Conservation (phyloP, 495 filamentous ascomycete species). For the Clohesyomyces aquaticus region DNA sequence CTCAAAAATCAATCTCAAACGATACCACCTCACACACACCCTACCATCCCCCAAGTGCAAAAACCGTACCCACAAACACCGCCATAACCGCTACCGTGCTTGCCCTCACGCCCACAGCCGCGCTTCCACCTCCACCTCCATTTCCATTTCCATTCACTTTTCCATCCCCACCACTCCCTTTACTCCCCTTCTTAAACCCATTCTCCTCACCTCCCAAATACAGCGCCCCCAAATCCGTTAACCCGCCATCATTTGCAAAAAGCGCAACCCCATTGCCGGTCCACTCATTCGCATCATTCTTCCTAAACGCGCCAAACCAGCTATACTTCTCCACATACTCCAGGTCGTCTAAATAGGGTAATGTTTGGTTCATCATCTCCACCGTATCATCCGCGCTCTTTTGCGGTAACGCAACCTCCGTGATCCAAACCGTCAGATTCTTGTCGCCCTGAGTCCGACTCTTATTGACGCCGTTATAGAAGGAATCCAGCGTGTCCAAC, state of each 20-base stretch:
- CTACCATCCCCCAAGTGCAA: no score
- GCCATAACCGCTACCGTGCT: constrained; percentile 1
- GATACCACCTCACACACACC: no score
- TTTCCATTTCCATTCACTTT: no score
- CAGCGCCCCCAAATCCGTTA: constrained; percentile 29
- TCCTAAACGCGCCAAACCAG: constrained; percentile 35
- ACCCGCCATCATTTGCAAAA: constrained; percentile 28
- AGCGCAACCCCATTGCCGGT: constrained; percentile 29
- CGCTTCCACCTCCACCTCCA: no score
- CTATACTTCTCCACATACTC: constrained; percentile 36
- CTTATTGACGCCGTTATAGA: constrained; percentile 32
- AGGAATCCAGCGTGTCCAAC: constrained; percentile 22
- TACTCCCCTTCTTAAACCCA: constrained; percentile 24
- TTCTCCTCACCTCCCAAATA: constrained; percentile 27
- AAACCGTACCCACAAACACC: constrained; percentile 6
- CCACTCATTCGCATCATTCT: constrained; percentile 32
- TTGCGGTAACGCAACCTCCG: constrained; percentile 34
- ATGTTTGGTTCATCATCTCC: constrained; percentile 27
- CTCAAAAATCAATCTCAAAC: no score
- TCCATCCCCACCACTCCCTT: constrained; percentile 12
- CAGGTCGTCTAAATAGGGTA: constrained; percentile 31
- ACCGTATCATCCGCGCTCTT: constrained; percentile 17
- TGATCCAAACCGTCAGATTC: constrained; percentile 33
- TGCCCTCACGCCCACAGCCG: neutral
- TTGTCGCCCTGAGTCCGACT: constrained; percentile 4